Base-by-base conservation (phyloP, 768 basidiomycete genomes). In the Leccinum incarnatum region DNA sequence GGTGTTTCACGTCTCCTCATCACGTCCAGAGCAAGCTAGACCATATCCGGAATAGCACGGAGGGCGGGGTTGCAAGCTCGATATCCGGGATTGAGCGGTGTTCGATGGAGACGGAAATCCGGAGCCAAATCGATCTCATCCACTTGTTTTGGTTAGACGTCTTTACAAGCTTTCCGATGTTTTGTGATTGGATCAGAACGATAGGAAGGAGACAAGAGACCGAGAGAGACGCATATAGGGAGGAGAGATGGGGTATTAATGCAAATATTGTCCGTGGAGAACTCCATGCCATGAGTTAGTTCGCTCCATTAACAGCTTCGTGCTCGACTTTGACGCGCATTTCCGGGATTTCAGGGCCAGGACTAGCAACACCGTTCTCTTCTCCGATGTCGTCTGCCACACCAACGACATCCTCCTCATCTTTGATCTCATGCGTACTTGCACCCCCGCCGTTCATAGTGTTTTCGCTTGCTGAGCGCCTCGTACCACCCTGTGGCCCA, bases 401-500 rank as follows among this genome's bases (percentile, higher is more conserved):
- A 7, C 60, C 59, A 4, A 61, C 54, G 21, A 56, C 51, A 11
- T 71, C 69, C n/a, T 73, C 71, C 49, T 71, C 70, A 23, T 69
- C 69, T 19, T 51, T 65, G 29, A 64, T 46, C 32, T 70, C 68
- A 47, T 47, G 56, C 1, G 25, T 29, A 23, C 60, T 58, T 29
- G 52, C 34, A 11, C 62, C 64, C 17, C 58, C 62, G 14, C 63
- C 65, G 32, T 53, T 56, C 9, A 51, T 62, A 12, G 74, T 72
- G 47, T 79, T 77, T 11, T 78, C 77, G 37, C 79, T 78, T 15
- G 77, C 76, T 21, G 86, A 78, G 52, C 74, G 73, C 60, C 83
- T 79, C 8, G 77, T 75, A 2, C 79, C 85, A 56, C 89, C 89
- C 69, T 90, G 89, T 15, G 88, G 88, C 32, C 89, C 90, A 5